These are phyloP conservation scores for Jatropha podagrica DNA, from an alignment of 441 rosid species.

Conservation along the genomic window DNA sequence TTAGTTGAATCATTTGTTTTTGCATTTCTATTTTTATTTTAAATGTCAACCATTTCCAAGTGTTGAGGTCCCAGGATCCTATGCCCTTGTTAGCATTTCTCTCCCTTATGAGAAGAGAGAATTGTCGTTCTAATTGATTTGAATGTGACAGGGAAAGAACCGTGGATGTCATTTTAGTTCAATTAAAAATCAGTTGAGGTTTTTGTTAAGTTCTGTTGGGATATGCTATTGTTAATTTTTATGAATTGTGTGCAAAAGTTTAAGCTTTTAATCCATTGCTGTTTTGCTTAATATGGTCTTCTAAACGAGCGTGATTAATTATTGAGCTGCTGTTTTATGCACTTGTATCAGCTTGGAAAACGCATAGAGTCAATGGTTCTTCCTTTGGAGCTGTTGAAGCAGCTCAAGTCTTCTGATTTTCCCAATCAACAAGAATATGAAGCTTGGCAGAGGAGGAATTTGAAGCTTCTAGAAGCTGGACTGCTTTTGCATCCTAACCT, in stretches of 20 bases:
- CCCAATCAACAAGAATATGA: slow-evolving; percentile 75
- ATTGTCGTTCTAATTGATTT: background rate
- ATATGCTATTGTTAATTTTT: background rate
- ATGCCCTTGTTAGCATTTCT: no score
- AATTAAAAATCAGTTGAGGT: background rate
- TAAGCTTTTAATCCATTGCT: background rate
- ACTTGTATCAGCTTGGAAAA: slow-evolving; percentile 71
- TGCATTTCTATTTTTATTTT: no score
- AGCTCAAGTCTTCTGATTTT: slow-evolving; percentile 82
- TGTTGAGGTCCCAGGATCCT: no score
- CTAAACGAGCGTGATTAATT: background rate
- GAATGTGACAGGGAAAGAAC: background rate
- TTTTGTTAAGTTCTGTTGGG: no score
- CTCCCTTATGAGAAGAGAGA: background rate
- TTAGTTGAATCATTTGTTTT: no score
- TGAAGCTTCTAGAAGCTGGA: slow-evolving; percentile 90
- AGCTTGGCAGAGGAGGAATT: slow-evolving; percentile 79
- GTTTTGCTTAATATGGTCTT: slow-evolving; percentile 3
- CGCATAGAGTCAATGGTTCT: slow-evolving; percentile 85
- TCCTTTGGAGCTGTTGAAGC: slow-evolving; percentile 91
- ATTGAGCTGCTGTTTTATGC: slow-evolving; percentile 14
- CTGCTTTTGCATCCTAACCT: slow-evolving; percentile 79
- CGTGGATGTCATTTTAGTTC: background rate
- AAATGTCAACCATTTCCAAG: no score
- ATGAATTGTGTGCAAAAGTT: background rate